Evolutionary conservation across 1,284 basidiomycete species (phyloP), one percentile per base, ranked within the genome.

Genomic region (Peniophora sp.): DNA sequence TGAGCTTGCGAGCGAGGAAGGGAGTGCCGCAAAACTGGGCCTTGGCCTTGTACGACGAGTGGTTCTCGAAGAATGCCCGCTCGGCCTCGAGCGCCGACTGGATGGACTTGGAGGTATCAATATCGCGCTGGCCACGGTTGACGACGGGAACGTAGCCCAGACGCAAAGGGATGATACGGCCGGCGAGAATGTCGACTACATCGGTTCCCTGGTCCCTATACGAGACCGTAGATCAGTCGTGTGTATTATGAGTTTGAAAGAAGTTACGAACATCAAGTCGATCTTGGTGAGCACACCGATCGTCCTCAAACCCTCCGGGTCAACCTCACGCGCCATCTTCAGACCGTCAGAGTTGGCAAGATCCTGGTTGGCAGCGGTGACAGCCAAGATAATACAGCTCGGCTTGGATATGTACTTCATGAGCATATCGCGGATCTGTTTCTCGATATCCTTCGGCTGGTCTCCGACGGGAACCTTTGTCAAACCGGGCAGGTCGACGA

Each of bases 271-370:
- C 96, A 98, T 98, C 56, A 98, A 74, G 67, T 99, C 96, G 48
- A 99, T 89, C 72, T 99, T 98, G 22, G 96, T 98, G 63, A 99
- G 72, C 17, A 98, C 96, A 79, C 96, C 96, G 60, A 98, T 97
- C 27, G 96, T 99, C 63, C 96, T 79, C 47, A 85, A 82, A 47
- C 96, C 96, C 53, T 98, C 96, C 1, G 95, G 93, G 66, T 99
- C 96, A 24, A 97, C 93, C 63, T 97, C 94, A 54, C 96, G 79
- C 39, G 95, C 96, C 72, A 98, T 72, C 75, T 98, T 97, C 66
- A 99, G 69, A 50, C 96, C 96, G 69, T 98, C 96, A 20, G 95
- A 97, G 73, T 99, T 99, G 52, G 96, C 96, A 77, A 99, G 76
- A 74, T 99, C 96, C 36, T 87, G 90, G 68, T 98, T 98, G 58